These are phyloP conservation scores for Penicillium palitans DNA, from an alignment of 2,329 filamentous ascomycete species.

Conservation along the genomic window DNA sequence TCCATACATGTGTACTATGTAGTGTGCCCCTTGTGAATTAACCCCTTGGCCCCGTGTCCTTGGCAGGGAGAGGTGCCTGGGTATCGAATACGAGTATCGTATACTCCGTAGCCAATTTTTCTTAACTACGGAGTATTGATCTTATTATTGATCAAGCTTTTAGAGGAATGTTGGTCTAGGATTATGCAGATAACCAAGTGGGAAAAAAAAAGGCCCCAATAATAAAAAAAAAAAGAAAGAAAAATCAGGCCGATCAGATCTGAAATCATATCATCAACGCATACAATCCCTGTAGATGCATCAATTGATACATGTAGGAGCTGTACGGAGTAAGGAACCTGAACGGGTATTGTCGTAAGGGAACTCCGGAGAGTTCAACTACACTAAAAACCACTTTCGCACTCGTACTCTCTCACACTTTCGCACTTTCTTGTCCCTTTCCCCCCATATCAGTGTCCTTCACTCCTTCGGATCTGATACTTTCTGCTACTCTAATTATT, in stretches of 20 bases:
- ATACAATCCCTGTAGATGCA: background rate
- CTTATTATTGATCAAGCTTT: background rate
- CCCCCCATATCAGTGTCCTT: constrained; percentile 22
- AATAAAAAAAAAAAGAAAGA: background rate
- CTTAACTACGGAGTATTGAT: background rate
- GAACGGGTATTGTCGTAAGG: constrained; percentile 21
- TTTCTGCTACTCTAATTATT: background rate
- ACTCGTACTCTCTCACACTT: background rate
- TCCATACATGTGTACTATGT: background rate
- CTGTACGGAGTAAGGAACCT: constrained; percentile 10
- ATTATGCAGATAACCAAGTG: background rate
- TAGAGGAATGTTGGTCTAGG: background rate
- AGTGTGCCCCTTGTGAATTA: background rate
- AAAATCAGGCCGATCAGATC: background rate
- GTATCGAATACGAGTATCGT: constrained; percentile 1
- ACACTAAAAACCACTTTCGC: background rate
- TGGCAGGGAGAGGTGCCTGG: background rate
- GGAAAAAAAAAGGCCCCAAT: background rate
- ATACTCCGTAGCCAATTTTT: background rate
- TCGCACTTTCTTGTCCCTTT: constrained; percentile 17
- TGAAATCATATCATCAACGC: background rate
- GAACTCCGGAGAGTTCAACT: constrained; percentile 11
- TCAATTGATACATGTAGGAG: background rate
- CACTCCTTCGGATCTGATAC: constrained; percentile 30
- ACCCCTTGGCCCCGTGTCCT: background rate